Base-by-base conservation (phyloP, 768 basidiomycete species). In the Lyophyllum atratum region DNA sequence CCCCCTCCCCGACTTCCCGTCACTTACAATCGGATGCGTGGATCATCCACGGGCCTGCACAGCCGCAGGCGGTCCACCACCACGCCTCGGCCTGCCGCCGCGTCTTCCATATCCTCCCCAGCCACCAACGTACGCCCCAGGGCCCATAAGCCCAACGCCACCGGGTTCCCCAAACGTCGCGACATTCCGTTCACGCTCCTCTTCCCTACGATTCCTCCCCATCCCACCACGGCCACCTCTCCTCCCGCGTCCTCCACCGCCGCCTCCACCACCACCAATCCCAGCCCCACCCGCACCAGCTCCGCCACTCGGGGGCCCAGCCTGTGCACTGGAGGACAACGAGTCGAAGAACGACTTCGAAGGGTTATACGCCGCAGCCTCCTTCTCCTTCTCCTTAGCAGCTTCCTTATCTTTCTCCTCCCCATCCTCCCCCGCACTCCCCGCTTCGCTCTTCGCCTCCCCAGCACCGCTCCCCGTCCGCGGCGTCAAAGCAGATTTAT, bases 91-190 rank as follows among this genome's bases (percentile, higher is more conserved):
- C 25, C 74, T 58, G 25, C 74, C 77, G 25, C 79, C 78, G n/a
- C 79, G 65, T 49, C 77, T 68, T 0, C 88, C 84, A 71, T 84
- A 84, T 14, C 86, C 87, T 34, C 88, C 87, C 86, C 88, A 90
- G 17, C 86, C 89, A 47, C 84, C 81, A n/a, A 89, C 86, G 71
- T 90, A 90, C 11, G 85, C 86, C 37, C 88, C 88, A 25, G 89
- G 89, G 0, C 90, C 90, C 78, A 91, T 80, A 49, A 90, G 68
- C 6, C 90, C 89, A 17, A 89, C 82, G 47, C 88, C 88, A 11
- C 90, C 90, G 8, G 91, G 85, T 68, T 93, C 92, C 2, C 92
- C 92, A 77, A 94, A 94, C 8, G 92, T 93, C 28, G 89, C 88
- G 9, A 93, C 85, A 64, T 93, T 93, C 71, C 82, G 85, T 70